phyloP scores from a whole-genome alignment of 495 filamentous ascomycete species.

The Tuber umbilicatum region DNA sequence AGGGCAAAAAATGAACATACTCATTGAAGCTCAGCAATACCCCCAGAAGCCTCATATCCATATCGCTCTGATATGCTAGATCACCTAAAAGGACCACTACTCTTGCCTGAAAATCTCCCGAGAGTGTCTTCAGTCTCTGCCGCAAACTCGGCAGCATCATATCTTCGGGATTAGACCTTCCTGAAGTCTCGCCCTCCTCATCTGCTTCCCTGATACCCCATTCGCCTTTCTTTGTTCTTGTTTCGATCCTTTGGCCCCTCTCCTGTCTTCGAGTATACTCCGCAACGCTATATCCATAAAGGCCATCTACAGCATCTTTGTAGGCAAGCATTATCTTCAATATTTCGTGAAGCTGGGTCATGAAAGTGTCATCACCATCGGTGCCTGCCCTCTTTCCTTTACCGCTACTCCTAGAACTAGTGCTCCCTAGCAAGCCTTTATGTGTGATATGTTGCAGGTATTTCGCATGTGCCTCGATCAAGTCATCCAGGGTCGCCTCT shows the following conservation, averaged over 20 bases:
- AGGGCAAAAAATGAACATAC: slow-evolving; percentile 46
- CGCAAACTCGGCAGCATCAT: slow-evolving; percentile 67
- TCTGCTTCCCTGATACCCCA: slow-evolving; percentile 61
- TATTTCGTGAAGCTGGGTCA: slow-evolving; percentile 82
- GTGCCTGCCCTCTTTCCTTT: slow-evolving; percentile 40
- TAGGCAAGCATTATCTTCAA: slow-evolving; percentile 91
- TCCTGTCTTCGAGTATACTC: slow-evolving; percentile 92
- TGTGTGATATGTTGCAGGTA: slow-evolving; percentile 93
- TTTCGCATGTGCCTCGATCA: slow-evolving; percentile 81
- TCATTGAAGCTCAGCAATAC: slow-evolving; percentile 99
- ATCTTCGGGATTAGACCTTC: slow-evolving; percentile 34
- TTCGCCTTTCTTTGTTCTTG: slow-evolving; percentile 54
- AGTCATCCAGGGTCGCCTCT: slow-evolving; percentile 83
- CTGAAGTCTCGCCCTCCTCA: slow-evolving; percentile 38
- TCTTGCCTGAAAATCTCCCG: slow-evolving; percentile 62
- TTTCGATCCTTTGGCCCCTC: slow-evolving; percentile 63
- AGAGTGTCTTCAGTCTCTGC: slow-evolving; percentile 61
- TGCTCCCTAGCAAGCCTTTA: slow-evolving; percentile 83
- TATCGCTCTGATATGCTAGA: slow-evolving; percentile 84
- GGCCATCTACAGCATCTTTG: slow-evolving; percentile 84
- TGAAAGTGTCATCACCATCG: slow-evolving; percentile 57
- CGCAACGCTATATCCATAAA: slow-evolving; percentile 87
- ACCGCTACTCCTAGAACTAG: slow-evolving; percentile 47
- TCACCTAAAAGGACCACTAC: slow-evolving; percentile 81
- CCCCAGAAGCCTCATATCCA: slow-evolving; percentile 90